Evolutionary conservation across 306 rosid genomes (phyloP).

Genomic region (Rubus parviflorus): DNA sequence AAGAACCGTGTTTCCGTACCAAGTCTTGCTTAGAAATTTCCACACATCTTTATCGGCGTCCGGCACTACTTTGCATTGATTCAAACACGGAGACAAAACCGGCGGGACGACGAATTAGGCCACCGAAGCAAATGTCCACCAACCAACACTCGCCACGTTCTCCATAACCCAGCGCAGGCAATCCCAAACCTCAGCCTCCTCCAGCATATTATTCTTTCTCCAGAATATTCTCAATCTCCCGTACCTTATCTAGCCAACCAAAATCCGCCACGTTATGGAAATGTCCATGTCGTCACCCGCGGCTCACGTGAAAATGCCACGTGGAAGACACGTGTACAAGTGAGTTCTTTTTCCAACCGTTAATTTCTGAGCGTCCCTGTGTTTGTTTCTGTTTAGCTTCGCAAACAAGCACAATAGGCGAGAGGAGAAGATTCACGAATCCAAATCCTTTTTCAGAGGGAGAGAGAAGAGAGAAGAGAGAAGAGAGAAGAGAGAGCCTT

Average conservation of each 20-base stretch:
- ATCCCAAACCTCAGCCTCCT: background rate
- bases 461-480: too few species aligned
- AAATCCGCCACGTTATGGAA: constrained; percentile 7
- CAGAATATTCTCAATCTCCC: constrained; percentile 12
- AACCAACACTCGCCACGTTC: background rate
- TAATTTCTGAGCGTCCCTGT: constrained; percentile 15
- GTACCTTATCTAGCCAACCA: constrained; percentile 23
- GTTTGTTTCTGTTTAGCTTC: background rate
- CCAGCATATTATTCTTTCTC: background rate
- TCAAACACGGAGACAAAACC: too few species aligned
- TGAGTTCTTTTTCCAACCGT: constrained; percentile 29
- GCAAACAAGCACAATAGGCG: background rate
- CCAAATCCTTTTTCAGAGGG: background rate
- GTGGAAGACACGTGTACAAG: constrained; percentile 36
- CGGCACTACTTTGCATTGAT: background rate
- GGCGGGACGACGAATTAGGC: background rate
- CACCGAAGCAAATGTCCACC: background rate
- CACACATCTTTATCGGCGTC: background rate
- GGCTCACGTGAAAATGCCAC: background rate
- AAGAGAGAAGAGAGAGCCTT: background rate
- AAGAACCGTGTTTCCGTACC: background rate
- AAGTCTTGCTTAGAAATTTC: background rate
- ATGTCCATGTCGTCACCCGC: constrained; percentile 19
- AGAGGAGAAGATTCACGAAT: constrained; percentile 15
- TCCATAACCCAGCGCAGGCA: background rate